A percentile compares a stretch with the other conserved stretches of the same genome.
phyloP scores from a whole-genome alignment of 257 asterid species.

The Nicotiana attenuata region DNA sequence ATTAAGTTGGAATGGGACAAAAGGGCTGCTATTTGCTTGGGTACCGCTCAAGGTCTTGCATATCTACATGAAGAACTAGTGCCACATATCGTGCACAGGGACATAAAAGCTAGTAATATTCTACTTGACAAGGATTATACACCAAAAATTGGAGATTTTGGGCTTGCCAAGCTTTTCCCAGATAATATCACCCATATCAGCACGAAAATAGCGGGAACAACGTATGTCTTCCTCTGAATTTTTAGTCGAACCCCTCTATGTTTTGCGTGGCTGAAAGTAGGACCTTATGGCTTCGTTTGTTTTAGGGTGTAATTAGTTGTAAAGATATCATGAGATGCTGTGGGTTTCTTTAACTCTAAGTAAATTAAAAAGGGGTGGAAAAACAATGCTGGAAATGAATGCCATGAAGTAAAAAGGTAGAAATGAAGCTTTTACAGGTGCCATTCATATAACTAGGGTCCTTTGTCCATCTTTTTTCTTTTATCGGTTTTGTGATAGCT shows the following conservation, averaged over 20 bases:
- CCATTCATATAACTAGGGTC: background rate
- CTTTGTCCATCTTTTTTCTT: background rate
- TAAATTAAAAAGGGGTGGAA: background rate
- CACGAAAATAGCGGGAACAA: slow-evolving; percentile 89
- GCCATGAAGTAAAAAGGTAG: background rate
- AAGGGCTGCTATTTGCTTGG: slow-evolving; percentile 73
- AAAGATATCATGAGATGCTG: background rate
- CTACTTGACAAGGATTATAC: slow-evolving; percentile 60
- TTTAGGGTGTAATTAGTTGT: background rate
- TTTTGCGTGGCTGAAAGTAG: background rate
- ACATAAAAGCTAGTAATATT: slow-evolving; percentile 89
- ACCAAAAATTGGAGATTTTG: slow-evolving; percentile 95
- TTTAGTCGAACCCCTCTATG: background rate
- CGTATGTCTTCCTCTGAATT: slow-evolving; percentile 43
- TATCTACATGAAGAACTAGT: slow-evolving; percentile 80
- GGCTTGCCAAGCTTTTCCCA: slow-evolving; percentile 91
- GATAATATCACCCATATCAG: slow-evolving; percentile 88
- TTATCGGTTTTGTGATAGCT: background rate
- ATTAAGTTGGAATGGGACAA: slow-evolving; percentile 56
- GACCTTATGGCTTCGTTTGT: background rate
- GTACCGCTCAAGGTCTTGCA: slow-evolving; percentile 76
- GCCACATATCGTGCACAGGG: slow-evolving; percentile 86
- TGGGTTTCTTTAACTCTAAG: background rate
- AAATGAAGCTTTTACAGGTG: background rate
- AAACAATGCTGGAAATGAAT: background rate